Evolutionary conservation across 495 filamentous ascomycete species (phyloP).

Genomic region (Talaromyces nanjingensis): DNA sequence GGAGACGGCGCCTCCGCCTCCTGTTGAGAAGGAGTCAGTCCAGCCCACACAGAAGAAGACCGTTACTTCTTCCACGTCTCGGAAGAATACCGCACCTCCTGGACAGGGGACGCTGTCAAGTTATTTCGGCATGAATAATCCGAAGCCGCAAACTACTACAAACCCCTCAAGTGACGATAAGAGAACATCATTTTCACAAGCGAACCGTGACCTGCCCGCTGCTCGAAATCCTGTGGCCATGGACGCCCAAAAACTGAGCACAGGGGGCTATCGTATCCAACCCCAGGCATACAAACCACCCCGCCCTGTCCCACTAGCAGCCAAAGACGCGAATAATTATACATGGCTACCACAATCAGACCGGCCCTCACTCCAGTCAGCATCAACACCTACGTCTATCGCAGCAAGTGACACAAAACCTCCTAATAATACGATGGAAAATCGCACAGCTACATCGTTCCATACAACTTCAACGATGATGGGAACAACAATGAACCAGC

Average conservation of each 20-base stretch:
- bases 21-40: neutral
- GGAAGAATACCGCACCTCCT: constrained; percentile 16
- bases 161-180: neutral
- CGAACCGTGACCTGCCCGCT: neutral
- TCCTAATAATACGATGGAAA: constrained; percentile 12
- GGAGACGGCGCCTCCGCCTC: constrained; percentile 12
- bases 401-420: constrained; percentile 21
- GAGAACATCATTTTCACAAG: neutral
- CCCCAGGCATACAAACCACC: constrained; percentile 28
- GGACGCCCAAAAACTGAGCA: constrained; percentile 6
- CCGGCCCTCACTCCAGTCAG: neutral
- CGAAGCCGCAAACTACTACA: neutral
- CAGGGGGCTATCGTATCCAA: constrained; percentile 32
- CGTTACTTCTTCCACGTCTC: neutral
- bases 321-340: constrained; percentile 31
- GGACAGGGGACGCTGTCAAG: constrained; percentile 34
- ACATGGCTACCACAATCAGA: constrained; percentile 29
- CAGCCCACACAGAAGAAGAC: constrained; percentile 16
- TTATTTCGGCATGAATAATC: constrained; percentile 24
- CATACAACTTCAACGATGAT: constrained; percentile 48
- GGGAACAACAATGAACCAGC: constrained; percentile 8
- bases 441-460: constrained; percentile 35
- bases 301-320: constrained; percentile 29
- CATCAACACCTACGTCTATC: constrained; percentile 6
- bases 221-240: neutral